Percentiles rank a stretch among this genome's conserved stretches.
phyloP scores from a whole-genome alignment of 2,329 filamentous ascomycete species.

The Fusarium equiseti region DNA sequence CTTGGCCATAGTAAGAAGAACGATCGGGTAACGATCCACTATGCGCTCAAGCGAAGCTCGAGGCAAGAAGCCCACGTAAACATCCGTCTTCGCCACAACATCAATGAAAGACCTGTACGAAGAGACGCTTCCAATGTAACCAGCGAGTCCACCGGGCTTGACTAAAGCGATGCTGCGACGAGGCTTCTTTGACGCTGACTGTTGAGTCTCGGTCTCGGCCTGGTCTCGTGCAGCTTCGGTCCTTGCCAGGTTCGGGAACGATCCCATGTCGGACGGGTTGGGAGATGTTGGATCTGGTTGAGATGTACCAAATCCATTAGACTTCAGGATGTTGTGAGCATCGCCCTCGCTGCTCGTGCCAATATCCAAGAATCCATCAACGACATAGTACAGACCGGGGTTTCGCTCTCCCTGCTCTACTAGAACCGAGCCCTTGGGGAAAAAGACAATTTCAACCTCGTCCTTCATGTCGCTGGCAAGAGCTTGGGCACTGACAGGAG shows the following conservation, averaged over 20 bases:
- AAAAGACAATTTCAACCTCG: constrained; percentile 97
- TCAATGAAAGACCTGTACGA: constrained; percentile 97
- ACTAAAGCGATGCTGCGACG: constrained; percentile 86
- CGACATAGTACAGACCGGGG: constrained; percentile 95
- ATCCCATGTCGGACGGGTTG: constrained; percentile 42
- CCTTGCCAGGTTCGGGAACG: constrained; percentile 47
- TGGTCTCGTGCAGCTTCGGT: constrained; percentile 48
- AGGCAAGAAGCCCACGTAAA: constrained; percentile 96
- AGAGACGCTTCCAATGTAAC: constrained; percentile 93
- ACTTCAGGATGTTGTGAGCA: constrained; percentile 52
- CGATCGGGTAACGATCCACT: constrained; percentile 90
- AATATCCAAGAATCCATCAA: constrained; percentile 96
- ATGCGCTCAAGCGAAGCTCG: constrained; percentile 88
- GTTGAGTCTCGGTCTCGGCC: constrained; percentile 57
- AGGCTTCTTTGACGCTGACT: constrained; percentile 57
- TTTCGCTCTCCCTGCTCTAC: constrained; percentile 98
- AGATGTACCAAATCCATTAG: constrained; percentile 44
- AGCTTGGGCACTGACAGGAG: constrained; percentile 72
- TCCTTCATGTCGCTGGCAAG: constrained; percentile 85
- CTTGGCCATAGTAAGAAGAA: constrained; percentile 96
- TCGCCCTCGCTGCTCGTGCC: constrained; percentile 71
- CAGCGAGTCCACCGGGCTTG: constrained; percentile 93
- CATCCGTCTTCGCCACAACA: constrained; percentile 96
- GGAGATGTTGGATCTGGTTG: constrained; percentile 34
- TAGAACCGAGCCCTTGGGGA: constrained; percentile 91